Evolutionary conservation across 148 eudicot genomes (phyloP).

Genomic region (Chenopodium formosanum): DNA sequence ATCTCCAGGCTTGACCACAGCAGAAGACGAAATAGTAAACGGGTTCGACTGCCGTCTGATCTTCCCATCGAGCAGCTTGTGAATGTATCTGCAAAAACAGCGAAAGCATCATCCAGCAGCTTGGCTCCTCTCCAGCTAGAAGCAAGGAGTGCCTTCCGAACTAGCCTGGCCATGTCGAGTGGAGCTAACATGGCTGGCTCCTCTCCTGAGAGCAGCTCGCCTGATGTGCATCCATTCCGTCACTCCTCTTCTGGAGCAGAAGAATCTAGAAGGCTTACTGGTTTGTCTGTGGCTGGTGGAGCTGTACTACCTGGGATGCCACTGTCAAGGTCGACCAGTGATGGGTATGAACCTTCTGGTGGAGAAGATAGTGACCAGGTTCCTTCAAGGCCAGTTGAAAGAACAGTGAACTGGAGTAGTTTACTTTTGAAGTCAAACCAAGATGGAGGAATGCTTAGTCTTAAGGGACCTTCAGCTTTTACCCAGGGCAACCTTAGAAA

Average conservation of each 20-base stretch:
- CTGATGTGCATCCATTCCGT: slow-evolving; percentile 67
- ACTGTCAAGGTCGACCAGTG: slow-evolving; percentile 83
- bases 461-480: slow-evolving; percentile 49
- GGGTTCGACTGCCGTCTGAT: slow-evolving; percentile 56
- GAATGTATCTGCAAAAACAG: slow-evolving; percentile 32
- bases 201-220: slow-evolving; percentile 97
- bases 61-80: slow-evolving; percentile 42
- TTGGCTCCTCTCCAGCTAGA: slow-evolving; percentile 73
- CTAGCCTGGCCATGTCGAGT: slow-evolving; percentile 46
- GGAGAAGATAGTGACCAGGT: slow-evolving; percentile 98
- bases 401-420: slow-evolving; percentile 68
- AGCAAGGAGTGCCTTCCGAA: slow-evolving; percentile 62
- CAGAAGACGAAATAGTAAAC: slow-evolving; percentile 62
- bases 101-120: slow-evolving; percentile 46
- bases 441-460: slow-evolving; percentile 44
- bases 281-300: slow-evolving; percentile 36
- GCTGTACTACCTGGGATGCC: slow-evolving; percentile 43
- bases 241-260: slow-evolving; percentile 65
- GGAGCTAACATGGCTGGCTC: slow-evolving; percentile 49
- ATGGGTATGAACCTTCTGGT: slow-evolving; percentile 96
- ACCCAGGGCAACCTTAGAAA: slow-evolving; percentile 45
- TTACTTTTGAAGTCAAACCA: slow-evolving; percentile 53
- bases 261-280: slow-evolving; percentile 54
- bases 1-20: slow-evolving; percentile 46
- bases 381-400: slow-evolving; percentile 48